Conservation (phyloP, 2,329 filamentous ascomycete species). For the Paracoccidioides brasiliensis region DNA sequence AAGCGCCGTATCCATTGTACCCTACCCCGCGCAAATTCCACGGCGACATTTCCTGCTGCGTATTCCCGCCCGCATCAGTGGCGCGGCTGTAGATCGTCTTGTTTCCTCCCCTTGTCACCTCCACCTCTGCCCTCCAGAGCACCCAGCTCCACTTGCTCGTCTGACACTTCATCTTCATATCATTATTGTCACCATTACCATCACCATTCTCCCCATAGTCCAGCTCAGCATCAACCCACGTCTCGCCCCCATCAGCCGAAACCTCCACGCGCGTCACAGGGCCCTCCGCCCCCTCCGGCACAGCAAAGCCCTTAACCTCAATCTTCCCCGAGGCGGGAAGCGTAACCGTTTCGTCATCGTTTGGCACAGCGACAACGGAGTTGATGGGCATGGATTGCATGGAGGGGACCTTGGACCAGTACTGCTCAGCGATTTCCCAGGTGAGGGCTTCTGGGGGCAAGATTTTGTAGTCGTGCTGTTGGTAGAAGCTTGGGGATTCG, state of each 20-base stretch:
- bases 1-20: constrained; percentile 48
- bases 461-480: constrained; percentile 47
- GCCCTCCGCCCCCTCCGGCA: constrained; percentile 41
- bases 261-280: constrained; percentile 43
- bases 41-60: constrained; percentile 34
- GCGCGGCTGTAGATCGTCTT: constrained; percentile 41
- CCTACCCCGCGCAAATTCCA: constrained; percentile 49
- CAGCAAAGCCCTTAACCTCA: constrained; percentile 42
- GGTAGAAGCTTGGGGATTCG: constrained; percentile 44
- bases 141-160: constrained; percentile 43
- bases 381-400: constrained; percentile 46
- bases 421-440: constrained; percentile 38
- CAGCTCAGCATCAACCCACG: constrained; percentile 39
- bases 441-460: constrained; percentile 40
- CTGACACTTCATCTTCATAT: not conserved
- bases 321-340: constrained; percentile 30
- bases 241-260: constrained; percentile 36
- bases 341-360: constrained; percentile 31
- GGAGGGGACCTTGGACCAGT: constrained; percentile 39
- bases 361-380: constrained; percentile 40
- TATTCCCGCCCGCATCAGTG: constrained; percentile 41
- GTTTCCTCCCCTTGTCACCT: constrained; percentile 24
- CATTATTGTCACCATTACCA: not conserved
- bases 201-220: constrained; percentile 11
- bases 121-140: constrained; percentile 39